Conservation (phyloP, 148 eudicot genomes). For the Amaranthus hypochondriacus region DNA sequence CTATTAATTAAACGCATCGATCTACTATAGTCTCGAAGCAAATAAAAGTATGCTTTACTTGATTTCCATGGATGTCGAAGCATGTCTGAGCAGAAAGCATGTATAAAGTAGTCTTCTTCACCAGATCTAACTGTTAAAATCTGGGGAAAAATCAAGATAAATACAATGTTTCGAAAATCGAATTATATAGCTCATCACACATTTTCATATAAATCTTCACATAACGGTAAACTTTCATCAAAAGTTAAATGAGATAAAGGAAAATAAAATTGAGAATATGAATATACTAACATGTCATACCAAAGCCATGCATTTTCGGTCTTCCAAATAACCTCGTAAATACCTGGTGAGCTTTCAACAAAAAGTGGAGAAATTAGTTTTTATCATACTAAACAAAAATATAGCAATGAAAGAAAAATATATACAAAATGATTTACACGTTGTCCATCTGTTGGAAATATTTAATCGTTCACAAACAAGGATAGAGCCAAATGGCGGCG, state of each 20-base stretch:
- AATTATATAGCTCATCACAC: neutral
- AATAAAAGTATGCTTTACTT: slow-evolving; percentile 43
- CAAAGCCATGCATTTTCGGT: slow-evolving; percentile 88
- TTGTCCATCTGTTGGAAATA: neutral
- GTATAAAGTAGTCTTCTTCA: slow-evolving; percentile 79
- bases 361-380: slow-evolving; percentile 9
- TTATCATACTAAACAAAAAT: neutral
- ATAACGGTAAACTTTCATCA: neutral
- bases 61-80: slow-evolving; percentile 82
- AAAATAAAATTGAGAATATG: neutral
- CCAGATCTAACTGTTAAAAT: slow-evolving; percentile 80
- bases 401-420: neutral
- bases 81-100: slow-evolving; percentile 79
- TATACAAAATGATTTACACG: neutral
- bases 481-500: neutral
- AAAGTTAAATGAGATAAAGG: neutral
- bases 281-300: slow-evolving; percentile 37
- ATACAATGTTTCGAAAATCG: neutral
- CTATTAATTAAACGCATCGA: neutral
- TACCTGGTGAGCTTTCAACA: slow-evolving; percentile 66
- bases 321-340: slow-evolving; percentile 84
- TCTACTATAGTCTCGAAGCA: neutral
- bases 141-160: slow-evolving; percentile 30
- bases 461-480: neutral
- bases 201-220: neutral